A percentile compares a stretch with the other conserved stretches of the same genome.
Conservation (phyloP, 2,329 filamentous ascomycete species). For the Paecilomyces formosus region DNA sequence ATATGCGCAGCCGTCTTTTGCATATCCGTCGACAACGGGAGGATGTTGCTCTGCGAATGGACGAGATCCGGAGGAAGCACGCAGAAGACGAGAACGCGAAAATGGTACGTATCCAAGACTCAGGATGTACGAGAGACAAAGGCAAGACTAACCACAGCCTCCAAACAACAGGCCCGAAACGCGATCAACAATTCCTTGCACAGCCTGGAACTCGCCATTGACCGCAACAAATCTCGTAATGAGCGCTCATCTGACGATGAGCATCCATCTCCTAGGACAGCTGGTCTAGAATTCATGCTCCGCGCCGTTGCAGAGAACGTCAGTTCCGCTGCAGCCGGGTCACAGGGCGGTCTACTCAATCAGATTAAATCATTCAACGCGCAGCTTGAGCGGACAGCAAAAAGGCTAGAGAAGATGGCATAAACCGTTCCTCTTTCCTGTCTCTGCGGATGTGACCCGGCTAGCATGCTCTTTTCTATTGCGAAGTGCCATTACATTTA, state of each 20-base stretch:
- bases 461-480: background rate
- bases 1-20: constrained; percentile 41
- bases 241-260: constrained; percentile 1
- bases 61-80: constrained; percentile 39
- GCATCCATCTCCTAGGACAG: constrained; percentile 19
- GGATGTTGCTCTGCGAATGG: constrained; percentile 42
- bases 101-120: constrained; percentile 18
- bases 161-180: constrained; percentile 23
- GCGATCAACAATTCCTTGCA: constrained; percentile 37
- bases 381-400: constrained; percentile 30
- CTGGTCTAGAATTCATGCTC: constrained; percentile 36
- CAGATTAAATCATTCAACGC: constrained; percentile 36
- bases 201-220: constrained; percentile 33
- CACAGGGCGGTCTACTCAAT: constrained; percentile 33
- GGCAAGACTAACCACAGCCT: background rate
- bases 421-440: background rate
- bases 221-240: constrained; percentile 24
- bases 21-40: constrained; percentile 42
- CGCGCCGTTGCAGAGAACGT: constrained; percentile 34
- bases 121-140: background rate
- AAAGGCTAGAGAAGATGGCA: constrained; percentile 1
- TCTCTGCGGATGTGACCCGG: background rate
- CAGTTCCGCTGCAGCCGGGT: constrained; percentile 29
- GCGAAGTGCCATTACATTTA: no score
- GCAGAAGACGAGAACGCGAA: constrained; percentile 29